Evolutionary conservation across 495 filamentous ascomycete species (phyloP).

Genomic region (Penicillium chermesinum): DNA sequence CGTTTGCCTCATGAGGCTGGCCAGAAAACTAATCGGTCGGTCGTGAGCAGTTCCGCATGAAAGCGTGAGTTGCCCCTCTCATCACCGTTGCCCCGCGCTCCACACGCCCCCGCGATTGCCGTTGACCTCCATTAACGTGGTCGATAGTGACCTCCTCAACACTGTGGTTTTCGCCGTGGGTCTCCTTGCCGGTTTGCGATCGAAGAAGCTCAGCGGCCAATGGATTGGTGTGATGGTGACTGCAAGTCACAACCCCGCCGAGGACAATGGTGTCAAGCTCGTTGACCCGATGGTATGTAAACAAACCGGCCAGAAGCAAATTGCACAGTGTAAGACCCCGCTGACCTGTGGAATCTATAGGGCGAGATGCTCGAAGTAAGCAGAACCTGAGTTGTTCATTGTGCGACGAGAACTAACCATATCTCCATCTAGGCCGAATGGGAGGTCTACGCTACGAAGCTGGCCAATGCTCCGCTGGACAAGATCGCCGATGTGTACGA

Average conservation of each 20-base stretch:
- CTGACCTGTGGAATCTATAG: conserved; percentile 38
- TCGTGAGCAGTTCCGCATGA: conserved; percentile 64
- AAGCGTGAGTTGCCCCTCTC: conserved; percentile 53
- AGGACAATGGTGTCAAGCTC: conserved; percentile 97
- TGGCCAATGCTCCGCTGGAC: conserved; percentile 78
- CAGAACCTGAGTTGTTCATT: neutral
- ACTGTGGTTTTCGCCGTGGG: conserved; percentile 89
- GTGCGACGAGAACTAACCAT: conserved; percentile 8
- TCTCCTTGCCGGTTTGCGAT: conserved; percentile 83
- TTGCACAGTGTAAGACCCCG: too few relatives aligned
- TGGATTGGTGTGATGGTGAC: conserved; percentile 98
- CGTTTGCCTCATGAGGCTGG: neutral
- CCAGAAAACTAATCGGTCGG: conserved; percentile 18
- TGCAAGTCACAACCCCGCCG: conserved; percentile 93
- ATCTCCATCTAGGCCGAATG: conserved; percentile 60
- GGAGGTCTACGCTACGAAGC: conserved; percentile 79
- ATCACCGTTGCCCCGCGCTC: conserved; percentile 32
- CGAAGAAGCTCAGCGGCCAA: conserved; percentile 79
- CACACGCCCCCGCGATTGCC: conserved; percentile 31
- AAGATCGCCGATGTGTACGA: conserved; percentile 71
- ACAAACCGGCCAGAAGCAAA: neutral
- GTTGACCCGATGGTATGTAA: conserved; percentile 81
- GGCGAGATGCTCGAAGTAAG: conserved; percentile 91
- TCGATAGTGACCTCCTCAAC: conserved; percentile 58
- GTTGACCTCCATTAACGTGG: conserved; percentile 21